These are phyloP conservation scores for Bonia amplexicaulis DNA, from an alignment of 176 grass and related monocot genomes.

Conservation along the genomic window DNA sequence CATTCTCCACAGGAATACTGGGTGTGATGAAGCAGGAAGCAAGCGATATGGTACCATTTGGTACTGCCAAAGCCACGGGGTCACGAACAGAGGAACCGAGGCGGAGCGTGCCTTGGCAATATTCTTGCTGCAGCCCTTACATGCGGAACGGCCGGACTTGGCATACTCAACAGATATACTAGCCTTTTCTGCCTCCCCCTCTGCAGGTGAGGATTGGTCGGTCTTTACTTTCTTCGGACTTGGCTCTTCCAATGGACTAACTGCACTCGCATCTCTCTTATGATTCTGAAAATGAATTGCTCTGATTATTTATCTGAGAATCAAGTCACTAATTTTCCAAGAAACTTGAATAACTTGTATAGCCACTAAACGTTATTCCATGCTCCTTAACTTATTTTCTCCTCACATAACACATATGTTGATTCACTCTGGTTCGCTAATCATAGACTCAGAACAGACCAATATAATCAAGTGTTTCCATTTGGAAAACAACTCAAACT, in stretches of 20 bases:
- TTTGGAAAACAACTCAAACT: background rate
- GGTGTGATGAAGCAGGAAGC: slow-evolving; percentile 49
- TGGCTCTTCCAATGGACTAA: slow-evolving; percentile 16
- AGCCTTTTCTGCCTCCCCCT: slow-evolving; percentile 21
- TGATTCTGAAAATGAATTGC: slow-evolving; percentile 30
- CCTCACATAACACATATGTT: background rate
- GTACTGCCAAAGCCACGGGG: slow-evolving; percentile 51
- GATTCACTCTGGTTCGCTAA: background rate
- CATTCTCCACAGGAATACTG: too few species aligned
- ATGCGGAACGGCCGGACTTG: slow-evolving; percentile 49
- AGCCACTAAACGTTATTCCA: background rate
- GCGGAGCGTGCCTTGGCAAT: slow-evolving; percentile 54
- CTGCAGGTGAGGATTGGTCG: slow-evolving; percentile 32
- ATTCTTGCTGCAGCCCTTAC: slow-evolving; percentile 55
- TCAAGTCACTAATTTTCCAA: background rate
- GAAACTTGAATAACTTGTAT: background rate
- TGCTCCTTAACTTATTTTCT: background rate
- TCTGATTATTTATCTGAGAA: slow-evolving; percentile 13
- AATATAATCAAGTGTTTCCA: background rate
- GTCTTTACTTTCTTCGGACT: slow-evolving; percentile 51
- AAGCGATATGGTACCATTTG: slow-evolving; percentile 70
- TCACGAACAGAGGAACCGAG: slow-evolving; percentile 43
- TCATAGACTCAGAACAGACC: background rate
- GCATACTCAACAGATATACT: slow-evolving; percentile 37
- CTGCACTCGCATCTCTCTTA: slow-evolving; percentile 29